Base-by-base conservation (phyloP, 2,329 filamentous ascomycete genomes). In the Aureobasidium sp. region DNA sequence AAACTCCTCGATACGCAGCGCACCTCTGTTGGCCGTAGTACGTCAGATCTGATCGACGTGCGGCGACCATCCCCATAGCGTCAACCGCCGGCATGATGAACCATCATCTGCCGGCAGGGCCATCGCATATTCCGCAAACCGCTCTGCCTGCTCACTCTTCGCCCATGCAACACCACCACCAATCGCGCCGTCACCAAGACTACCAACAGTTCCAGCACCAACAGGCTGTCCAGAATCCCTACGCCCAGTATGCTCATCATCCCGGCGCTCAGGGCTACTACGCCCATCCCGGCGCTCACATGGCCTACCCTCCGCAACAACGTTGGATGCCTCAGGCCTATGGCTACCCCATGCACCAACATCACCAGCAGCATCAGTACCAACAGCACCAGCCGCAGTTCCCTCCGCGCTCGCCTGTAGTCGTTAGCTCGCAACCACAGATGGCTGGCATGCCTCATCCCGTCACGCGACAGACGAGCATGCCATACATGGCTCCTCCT, bases 11-110 rank as follows among this genome's bases (percentile, higher is more conserved):
- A 39, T 42, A 3, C 30, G 47, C 59, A 47, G 49, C 41, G 49
- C 59, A 34, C 39, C 25, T 61, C 25, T 25, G 42, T 61, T 44
- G 42, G 54, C 57, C 57, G 54, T 29, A 58, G 49, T 49, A 47
- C 42, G 45, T 55, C 32, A 58, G 54, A 36, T 5, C 15, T 10
- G 41, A 39, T 57, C 36, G 53, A 63, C 62, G 62, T 52, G 50
- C 52, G 36, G 30, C 54, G 59, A 62, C 62, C 62, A 59, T 45
- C 37, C 39, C 34, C 29, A 37, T 36, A 10, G 16, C 58, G 44
- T 49, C 45, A 49, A 47, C 63, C 66, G 83, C 83, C 84, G 85
- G 84, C 83, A 89, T 82, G 86, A 90, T 90, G 87, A 88, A 86
- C 79, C 82, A 80, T 82, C 85, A 87, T 87, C 85, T 88, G 85